These are phyloP conservation scores for Arabis hirsuta DNA, from an alignment of 345 rosid genomes.

Conservation along the genomic window DNA sequence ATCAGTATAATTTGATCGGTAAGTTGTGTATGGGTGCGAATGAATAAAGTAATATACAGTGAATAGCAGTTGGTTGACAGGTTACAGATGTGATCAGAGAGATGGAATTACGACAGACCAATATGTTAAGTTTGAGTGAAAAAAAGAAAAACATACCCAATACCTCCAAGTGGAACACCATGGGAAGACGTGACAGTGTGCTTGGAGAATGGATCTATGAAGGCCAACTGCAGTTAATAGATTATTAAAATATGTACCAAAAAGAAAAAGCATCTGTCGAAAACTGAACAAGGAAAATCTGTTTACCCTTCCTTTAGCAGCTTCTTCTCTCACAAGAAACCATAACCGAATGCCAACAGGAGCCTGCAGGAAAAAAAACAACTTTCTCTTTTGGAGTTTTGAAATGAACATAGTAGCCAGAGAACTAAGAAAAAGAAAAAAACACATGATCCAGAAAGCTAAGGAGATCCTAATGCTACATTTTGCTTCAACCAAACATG, in stretches of 20 bases:
- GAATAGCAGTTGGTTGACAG: not conserved
- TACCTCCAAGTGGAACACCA: slow-evolving; percentile 84
- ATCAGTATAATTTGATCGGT: no score
- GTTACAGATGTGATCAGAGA: not conserved
- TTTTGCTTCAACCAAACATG: no score
- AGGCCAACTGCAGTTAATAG: slow-evolving; percentile 49
- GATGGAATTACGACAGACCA: not conserved
- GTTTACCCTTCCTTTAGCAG: slow-evolving; percentile 69
- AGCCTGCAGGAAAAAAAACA: slow-evolving; percentile 57
- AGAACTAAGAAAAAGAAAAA: not conserved
- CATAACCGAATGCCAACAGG: slow-evolving; percentile 78
- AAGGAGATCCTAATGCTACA: no score
- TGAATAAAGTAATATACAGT: no score
- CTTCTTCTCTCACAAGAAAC: slow-evolving; percentile 61
- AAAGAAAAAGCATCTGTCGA: slow-evolving; percentile 14
- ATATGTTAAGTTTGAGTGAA: slow-evolving; percentile 9
- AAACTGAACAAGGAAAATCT: slow-evolving; percentile 11
- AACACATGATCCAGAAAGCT: no score
- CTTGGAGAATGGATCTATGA: slow-evolving; percentile 71
- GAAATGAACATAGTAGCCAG: not conserved
- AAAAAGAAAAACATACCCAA: slow-evolving; percentile 62
- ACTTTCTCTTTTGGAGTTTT: slow-evolving; percentile 6
- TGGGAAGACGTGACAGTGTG: slow-evolving; percentile 62
- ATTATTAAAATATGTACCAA: slow-evolving; percentile 1
- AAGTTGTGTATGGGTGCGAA: no score